These are phyloP conservation scores for Acarospora socialis DNA, from an alignment of 2,329 filamentous ascomycete species.

Conservation along the genomic window DNA sequence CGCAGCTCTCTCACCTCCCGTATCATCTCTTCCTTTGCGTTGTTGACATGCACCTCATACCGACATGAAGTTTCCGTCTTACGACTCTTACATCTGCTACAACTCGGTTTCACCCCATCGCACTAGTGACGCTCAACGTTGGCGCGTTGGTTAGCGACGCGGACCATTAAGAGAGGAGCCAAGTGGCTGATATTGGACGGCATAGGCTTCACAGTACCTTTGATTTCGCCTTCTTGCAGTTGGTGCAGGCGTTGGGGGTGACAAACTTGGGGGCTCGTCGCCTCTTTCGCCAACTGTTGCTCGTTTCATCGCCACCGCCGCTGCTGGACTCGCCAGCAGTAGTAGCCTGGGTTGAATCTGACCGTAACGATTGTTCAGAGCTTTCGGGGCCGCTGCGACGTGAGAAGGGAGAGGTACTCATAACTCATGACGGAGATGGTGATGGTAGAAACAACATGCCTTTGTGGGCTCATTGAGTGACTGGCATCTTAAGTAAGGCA, in stretches of 20 bases:
- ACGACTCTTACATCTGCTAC: slow-evolving; percentile 19
- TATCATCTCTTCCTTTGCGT: slow-evolving; percentile 22
- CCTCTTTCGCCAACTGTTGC: too few species aligned
- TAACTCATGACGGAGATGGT: too few species aligned
- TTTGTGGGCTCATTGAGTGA: too few species aligned
- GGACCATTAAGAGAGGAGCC: not conserved
- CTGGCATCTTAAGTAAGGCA: too few species aligned
- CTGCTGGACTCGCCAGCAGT: too few species aligned
- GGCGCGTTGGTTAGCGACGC: not conserved
- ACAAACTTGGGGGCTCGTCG: slow-evolving; percentile 21
- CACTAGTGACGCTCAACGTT: slow-evolving; percentile 15
- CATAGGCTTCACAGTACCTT: too few species aligned
- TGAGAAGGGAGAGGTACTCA: too few species aligned
- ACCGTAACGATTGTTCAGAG: too few species aligned
- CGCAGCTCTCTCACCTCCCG: slow-evolving; percentile 20
- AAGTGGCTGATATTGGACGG: slow-evolving; percentile 6
- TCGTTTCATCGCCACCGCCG: too few species aligned
- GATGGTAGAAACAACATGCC: too few species aligned
- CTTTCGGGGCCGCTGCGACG: too few species aligned
- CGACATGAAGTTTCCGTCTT: slow-evolving; percentile 16
- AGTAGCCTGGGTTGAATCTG: too few species aligned
- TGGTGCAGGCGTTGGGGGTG: slow-evolving; percentile 23
- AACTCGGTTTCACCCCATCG: slow-evolving; percentile 20
- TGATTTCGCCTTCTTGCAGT: slow-evolving; percentile 23
- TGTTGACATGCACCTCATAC: slow-evolving; percentile 23